phyloP scores from a whole-genome alignment of 2,329 filamentous ascomycete genomes.

The Bisporella sp. region DNA sequence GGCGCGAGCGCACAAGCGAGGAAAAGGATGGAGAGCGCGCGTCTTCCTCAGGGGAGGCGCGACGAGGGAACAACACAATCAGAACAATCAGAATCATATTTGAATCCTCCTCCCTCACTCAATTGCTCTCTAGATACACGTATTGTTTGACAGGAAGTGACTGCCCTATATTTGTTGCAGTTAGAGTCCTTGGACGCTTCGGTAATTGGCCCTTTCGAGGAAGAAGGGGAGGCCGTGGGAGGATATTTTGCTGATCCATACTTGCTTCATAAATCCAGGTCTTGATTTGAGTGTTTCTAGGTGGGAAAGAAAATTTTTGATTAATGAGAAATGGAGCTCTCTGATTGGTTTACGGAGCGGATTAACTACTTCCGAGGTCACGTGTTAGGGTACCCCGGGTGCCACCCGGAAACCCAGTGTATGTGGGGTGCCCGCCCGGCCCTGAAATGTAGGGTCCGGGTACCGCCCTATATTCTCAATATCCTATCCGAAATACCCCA shows the following conservation, averaged over 20 bases:
- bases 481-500: neutral
- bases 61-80: too few species aligned
- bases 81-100: too few species aligned
- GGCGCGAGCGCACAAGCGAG: too few species aligned
- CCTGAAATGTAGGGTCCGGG: neutral
- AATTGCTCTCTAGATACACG: too few species aligned
- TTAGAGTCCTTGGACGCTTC: neutral
- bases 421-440: neutral
- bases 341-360: neutral
- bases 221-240: neutral
- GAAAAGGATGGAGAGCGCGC: too few species aligned
- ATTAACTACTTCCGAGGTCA: neutral
- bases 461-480: neutral
- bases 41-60: too few species aligned
- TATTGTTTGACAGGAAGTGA: too few species aligned
- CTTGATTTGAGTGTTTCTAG: neutral
- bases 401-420: neutral
- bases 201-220: neutral
- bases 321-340: neutral
- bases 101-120: too few species aligned
- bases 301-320: neutral
- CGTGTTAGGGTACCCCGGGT: neutral
- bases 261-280: neutral
- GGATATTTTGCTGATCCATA: neutral
- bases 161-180: neutral